Base-by-base conservation (phyloP, 2,329 filamentous ascomycete species). In the Aureobasidium sp. region DNA sequence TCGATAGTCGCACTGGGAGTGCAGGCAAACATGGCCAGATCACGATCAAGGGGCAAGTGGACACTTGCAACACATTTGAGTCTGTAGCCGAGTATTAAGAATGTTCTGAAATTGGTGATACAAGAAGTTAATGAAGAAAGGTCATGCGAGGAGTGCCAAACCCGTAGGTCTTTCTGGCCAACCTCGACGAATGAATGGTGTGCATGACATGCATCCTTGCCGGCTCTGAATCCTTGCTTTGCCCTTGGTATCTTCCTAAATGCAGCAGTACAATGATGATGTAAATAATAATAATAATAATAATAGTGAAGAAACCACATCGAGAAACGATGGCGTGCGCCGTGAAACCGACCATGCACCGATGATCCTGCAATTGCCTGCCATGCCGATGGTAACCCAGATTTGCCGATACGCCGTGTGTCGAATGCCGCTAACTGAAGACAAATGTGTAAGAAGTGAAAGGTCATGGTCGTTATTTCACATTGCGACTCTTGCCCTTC, bases 401-500 rank as follows among this genome's bases (percentile, higher is more conserved):
- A 22, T 59, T 39, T 60, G 57, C 57, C 57, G 31, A 60, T 31
- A 51, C 57, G 57, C 57, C 57, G 45, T 60, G n/a, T 34, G 36
- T 51, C 36, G 57, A 60, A 60, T 60, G 57, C 57, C 57, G 57
- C 57, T 60, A 60, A 59, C 12, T 48, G 41, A 60, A 60, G 45
- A 51, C 60, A 62, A 53, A 37, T 61, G n/a, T 62, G 37, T 36
- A n/a, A 9, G 34, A 48, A 56, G 48, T 47, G 14, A 37, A 56
- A 42, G 45, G 22, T 48, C 60, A n/a, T 55, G 22, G 49, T 62
- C 60, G 25, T 62, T 52, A 62, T 45, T 58, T 62, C 29, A 31
- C 42, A 41, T 47, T 56, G 8, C 61, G 61, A 27, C 41, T 39
- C 65, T 77, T 77, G 65, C 66, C 70, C 69, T 81, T 84, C 66